A percentile compares a stretch with the other conserved stretches of the same genome.
Evolutionary conservation across 148 eudicot genomes (phyloP).

Genomic region (Drosera capensis): DNA sequence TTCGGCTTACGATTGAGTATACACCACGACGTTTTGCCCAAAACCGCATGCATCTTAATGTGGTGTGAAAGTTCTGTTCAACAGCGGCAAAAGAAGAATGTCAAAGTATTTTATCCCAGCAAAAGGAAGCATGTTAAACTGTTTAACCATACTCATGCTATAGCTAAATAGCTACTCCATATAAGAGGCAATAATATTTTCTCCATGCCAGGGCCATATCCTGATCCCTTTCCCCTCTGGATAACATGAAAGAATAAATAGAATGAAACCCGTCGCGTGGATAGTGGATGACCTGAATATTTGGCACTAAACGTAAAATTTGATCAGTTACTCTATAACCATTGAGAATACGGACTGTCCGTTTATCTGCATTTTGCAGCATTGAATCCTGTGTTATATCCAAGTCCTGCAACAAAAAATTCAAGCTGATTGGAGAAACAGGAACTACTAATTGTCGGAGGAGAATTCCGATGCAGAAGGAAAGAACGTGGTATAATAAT

Average conservation of each 20-base stretch:
- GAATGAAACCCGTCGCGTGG: conserved; percentile 1
- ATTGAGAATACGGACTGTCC: conserved; percentile 87
- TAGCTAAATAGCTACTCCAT: no score
- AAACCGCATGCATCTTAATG: conserved; percentile 81
- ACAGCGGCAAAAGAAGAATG: conserved; percentile 2
- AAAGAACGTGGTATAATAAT: no score
- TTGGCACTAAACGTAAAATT: conserved; percentile 71
- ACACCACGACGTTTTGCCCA: conserved; percentile 94
- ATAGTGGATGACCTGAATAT: conserved; percentile 43
- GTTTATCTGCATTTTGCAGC: conserved; percentile 73
- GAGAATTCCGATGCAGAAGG: no score
- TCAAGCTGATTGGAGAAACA: no score
- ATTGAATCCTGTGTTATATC: conserved; percentile 74
- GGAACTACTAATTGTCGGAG: no score
- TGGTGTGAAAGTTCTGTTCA: conserved; percentile 64
- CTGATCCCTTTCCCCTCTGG: background rate
- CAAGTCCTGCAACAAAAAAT: conserved; percentile 38
- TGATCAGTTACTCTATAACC: conserved; percentile 91
- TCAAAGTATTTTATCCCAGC: no score
- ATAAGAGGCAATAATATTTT: no score
- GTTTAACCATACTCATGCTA: no score
- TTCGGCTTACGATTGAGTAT: conserved; percentile 62
- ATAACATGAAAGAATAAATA: background rate
- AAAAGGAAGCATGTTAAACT: no score
- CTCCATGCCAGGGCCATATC: no score